Evolutionary conservation across 2,329 filamentous ascomycete species (phyloP).

Genomic region (Penicillium corylophilum): DNA sequence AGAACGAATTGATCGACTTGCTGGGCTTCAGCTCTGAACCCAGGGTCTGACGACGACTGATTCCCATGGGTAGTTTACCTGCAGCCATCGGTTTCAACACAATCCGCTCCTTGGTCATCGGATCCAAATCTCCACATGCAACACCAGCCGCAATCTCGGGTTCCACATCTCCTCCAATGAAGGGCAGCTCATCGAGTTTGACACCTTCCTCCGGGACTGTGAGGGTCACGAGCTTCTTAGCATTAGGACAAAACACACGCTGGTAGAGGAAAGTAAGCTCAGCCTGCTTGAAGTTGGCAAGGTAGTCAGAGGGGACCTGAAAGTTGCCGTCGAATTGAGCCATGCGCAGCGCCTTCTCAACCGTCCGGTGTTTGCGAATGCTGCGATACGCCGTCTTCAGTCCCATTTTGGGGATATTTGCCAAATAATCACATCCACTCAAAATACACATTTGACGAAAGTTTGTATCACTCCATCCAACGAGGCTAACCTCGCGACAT

Average conservation of each 20-base stretch:
- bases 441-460: constrained; percentile 96
- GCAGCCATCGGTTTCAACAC: constrained; percentile 35
- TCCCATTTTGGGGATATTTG: constrained; percentile 79
- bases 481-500: constrained; percentile 81
- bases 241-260: constrained; percentile 82
- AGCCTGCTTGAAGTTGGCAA: constrained; percentile 77
- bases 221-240: constrained; percentile 70
- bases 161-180: constrained; percentile 73
- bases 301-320: constrained; percentile 75
- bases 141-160: constrained; percentile 69
- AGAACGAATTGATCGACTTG: constrained; percentile 64
- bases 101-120: constrained; percentile 75
- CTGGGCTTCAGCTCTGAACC: constrained; percentile 57
- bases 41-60: constrained; percentile 42
- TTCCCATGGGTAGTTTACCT: constrained; percentile 34
- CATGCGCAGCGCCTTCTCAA: constrained; percentile 78
- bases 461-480: constrained; percentile 87
- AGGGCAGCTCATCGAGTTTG: constrained; percentile 70
- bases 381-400: constrained; percentile 91
- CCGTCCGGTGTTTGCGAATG: constrained; percentile 83
- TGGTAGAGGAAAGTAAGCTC: constrained; percentile 93
- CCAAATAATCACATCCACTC: constrained; percentile 94
- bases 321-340: constrained; percentile 87
- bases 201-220: constrained; percentile 65
- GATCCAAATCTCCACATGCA: constrained; percentile 79